Conservation (phyloP, 352 stramenopile species). For the Pythium rishiriense region DNA sequence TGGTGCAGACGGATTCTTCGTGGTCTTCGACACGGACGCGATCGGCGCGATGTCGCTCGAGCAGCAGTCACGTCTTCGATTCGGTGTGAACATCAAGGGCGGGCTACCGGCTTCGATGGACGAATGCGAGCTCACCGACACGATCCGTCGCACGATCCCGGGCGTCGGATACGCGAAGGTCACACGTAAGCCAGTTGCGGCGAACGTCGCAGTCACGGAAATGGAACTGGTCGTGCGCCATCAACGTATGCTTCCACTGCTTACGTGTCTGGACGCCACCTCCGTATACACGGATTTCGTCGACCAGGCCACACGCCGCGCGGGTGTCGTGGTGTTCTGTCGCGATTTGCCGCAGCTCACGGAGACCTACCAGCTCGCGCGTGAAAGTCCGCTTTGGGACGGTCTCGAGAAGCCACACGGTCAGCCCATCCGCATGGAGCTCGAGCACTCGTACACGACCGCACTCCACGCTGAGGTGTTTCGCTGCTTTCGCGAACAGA, state of each 20-base stretch:
- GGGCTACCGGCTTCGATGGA: constrained; percentile 16
- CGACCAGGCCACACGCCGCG: constrained; percentile 20
- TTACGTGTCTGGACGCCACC: constrained; percentile 24
- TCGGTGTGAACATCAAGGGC: constrained; percentile 18
- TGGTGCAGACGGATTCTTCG: not conserved
- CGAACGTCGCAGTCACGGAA: not conserved
- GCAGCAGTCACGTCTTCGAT: constrained; percentile 14
- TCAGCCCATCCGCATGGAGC: constrained; percentile 29
- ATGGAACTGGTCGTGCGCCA: constrained; percentile 21
- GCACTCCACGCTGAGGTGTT: constrained; percentile 21
- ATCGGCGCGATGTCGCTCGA: constrained; percentile 21
- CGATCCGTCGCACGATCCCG: not conserved
- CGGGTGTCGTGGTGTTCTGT: constrained; percentile 27
- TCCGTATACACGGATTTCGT: constrained; percentile 30
- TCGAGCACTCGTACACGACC: constrained; percentile 30
- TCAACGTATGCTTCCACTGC: constrained; percentile 23
- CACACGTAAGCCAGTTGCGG: constrained; percentile 8
- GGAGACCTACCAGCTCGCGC: constrained; percentile 15
- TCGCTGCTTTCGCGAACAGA: constrained; percentile 18
- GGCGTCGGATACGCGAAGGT: constrained; percentile 21
- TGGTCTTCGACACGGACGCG: constrained; percentile 19
- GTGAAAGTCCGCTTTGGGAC: constrained; percentile 16
- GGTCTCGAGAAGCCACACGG: constrained; percentile 27
- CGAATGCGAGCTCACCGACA: constrained; percentile 15
- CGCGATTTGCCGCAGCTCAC: constrained; percentile 11